phyloP scores from a whole-genome alignment of 129 eudicot genomes.

The Arctium lappa region DNA sequence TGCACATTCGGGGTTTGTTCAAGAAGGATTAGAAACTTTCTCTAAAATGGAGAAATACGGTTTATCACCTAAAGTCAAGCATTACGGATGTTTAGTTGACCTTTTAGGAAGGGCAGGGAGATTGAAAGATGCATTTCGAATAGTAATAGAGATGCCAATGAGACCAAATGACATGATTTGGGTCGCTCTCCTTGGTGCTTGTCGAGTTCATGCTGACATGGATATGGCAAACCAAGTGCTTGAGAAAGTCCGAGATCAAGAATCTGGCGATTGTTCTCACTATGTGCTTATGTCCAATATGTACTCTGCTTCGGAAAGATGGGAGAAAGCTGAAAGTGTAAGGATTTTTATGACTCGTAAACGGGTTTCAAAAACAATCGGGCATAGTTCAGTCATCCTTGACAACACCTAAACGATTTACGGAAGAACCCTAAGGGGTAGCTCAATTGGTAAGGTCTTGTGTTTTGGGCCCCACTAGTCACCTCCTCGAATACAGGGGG shows the following conservation, averaged over 20 bases:
- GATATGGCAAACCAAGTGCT: constrained; percentile 31
- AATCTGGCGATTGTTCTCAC: constrained; percentile 27
- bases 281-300: constrained; percentile 27
- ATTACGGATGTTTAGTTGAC: constrained; percentile 54
- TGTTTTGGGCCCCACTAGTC: background rate
- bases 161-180: constrained; percentile 45
- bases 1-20: constrained; percentile 52
- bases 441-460: background rate
- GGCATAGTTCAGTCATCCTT: background rate
- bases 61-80: constrained; percentile 37
- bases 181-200: constrained; percentile 62
- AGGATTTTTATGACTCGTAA: constrained; percentile 26
- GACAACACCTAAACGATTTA: background rate
- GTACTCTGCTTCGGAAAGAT: constrained; percentile 18
- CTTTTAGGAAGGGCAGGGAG: constrained; percentile 57
- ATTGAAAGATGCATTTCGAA: constrained; percentile 42
- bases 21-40: constrained; percentile 47
- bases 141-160: constrained; percentile 47
- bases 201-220: constrained; percentile 37
- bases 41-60: constrained; percentile 46
- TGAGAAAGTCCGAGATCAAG: constrained; percentile 22
- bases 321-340: constrained; percentile 55
- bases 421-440: background rate
- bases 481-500: background rate
- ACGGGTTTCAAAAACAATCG: background rate